phyloP scores from a whole-genome alignment of 2,329 filamentous ascomycete species.

The Sphaerulina vaccinii region DNA sequence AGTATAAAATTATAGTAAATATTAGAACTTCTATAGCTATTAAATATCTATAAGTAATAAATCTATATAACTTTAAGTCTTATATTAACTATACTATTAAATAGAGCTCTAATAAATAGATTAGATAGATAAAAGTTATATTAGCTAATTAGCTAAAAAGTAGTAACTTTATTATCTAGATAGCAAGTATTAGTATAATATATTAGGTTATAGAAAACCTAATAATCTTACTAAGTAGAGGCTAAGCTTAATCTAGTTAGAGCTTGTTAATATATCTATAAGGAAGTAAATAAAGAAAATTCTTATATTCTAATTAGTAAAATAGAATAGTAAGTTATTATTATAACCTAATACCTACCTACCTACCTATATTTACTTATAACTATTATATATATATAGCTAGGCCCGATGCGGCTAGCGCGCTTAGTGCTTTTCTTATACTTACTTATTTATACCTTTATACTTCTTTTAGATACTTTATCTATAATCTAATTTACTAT shows the following conservation, averaged over 20 bases:
- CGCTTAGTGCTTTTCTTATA: no score
- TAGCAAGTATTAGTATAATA: background rate
- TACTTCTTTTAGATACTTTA: no score
- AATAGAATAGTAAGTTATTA: no score
- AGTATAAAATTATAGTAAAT: background rate
- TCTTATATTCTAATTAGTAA: no score
- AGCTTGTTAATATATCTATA: no score
- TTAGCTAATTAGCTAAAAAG: constrained; percentile 11
- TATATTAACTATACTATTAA: constrained; percentile 6
- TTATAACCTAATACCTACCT: no score
- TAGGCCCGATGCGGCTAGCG: no score
- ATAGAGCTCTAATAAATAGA: constrained; percentile 11
- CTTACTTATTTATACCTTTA: no score
- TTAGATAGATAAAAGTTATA: constrained; percentile 4
- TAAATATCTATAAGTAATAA: background rate
- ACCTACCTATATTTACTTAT: no score
- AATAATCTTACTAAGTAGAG: background rate
- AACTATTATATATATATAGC: no score
- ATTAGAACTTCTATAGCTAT: background rate
- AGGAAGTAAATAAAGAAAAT: no score
- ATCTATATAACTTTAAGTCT: constrained; percentile 6
- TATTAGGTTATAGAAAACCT: background rate
- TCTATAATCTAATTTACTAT: no score
- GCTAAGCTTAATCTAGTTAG: background rate
- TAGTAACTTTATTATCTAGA: constrained; percentile 5